Percentiles rank a stretch among this genome's conserved stretches.
Evolutionary conservation across 1,284 basidiomycete species (phyloP).

Genomic region (Moesziomyces sp.): DNA sequence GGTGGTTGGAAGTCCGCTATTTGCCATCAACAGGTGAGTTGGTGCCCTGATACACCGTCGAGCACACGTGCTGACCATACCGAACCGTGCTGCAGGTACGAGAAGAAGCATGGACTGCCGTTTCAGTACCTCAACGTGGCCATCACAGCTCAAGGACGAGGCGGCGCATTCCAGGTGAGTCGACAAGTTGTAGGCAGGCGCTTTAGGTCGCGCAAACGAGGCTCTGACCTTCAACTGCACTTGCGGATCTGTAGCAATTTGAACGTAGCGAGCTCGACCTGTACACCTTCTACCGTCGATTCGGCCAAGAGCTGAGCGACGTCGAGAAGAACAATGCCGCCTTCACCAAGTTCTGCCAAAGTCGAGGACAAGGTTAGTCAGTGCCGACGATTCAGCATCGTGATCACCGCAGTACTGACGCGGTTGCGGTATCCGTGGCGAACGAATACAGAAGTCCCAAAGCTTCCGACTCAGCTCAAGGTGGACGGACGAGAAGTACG

Average conservation of each 20-base stretch:
- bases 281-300: slow-evolving; percentile 64
- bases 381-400: too few relatives aligned
- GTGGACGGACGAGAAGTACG: slow-evolving; percentile 50
- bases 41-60: too few relatives aligned
- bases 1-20: slow-evolving; percentile 65
- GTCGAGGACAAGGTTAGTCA: slow-evolving; percentile 34
- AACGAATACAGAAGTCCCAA: slow-evolving; percentile 48
- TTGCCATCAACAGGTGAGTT: slow-evolving; percentile 59
- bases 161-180: slow-evolving; percentile 66
- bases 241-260: slow-evolving; percentile 35
- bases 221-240: not conserved
- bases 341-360: slow-evolving; percentile 58
- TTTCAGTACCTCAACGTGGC: slow-evolving; percentile 67
- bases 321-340: slow-evolving; percentile 52
- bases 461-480: slow-evolving; percentile 26
- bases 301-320: slow-evolving; percentile 63
- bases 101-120: slow-evolving; percentile 58
- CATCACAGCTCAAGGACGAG: slow-evolving; percentile 64
- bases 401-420: too few relatives aligned
- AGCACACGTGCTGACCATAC: not conserved
- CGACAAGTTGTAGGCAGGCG: not conserved
- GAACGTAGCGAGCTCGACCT: slow-evolving; percentile 65
- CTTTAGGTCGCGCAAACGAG: not conserved
- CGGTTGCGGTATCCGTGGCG: too few relatives aligned
- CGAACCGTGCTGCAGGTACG: slow-evolving; percentile 43